Evolutionary conservation across 2,329 filamentous ascomycete species (phyloP), one percentile per base, ranked within the genome.

Genomic region (Stachybotrys echinatus): DNA sequence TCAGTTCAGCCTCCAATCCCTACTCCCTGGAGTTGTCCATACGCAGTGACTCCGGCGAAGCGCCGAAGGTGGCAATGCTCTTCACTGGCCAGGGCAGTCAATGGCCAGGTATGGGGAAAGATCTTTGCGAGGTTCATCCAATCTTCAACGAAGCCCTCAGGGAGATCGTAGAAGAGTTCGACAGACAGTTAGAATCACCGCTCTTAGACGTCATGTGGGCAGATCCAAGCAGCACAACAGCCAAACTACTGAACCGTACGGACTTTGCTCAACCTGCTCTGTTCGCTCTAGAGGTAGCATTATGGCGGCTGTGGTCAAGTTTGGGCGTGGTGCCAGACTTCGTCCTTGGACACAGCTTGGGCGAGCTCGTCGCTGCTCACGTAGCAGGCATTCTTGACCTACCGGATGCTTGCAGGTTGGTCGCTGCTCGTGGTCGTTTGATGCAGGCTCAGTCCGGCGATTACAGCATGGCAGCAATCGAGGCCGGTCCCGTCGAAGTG

Each of bases 381-480:
- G 62, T 63, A 10, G 61, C 64, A 5, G 65, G 66, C 22, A 50
- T 67, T 18, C 27, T 68, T 20, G 54, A 61, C 45, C 54, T 68
- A 18, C 12, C 56, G 6, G 61, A 65, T 48, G 66, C 65, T n/a
- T 65, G 64, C 42, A 56, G 56, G 34, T 49, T 68, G 12, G 65
- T 68, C 17, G 56, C 56, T 22, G 59, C 59, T 45, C 64, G 66
- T 18, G 61, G 64, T 45, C 59, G 59, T 3, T 52, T 68, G 47
- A 81, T 80, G 75, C 65, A 79, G 47, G 73, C 74, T 18, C 67
- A 76, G 6, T 69, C 74, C 52, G 73, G 70, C n/a, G 23, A 55
- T 46, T 48, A 51, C 23, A 54, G 20, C 20, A 68, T 66, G 65
- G 54, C 55, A 31, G 61, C 64, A 17, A 44, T 67, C 10, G 60